Evolutionary conservation across 768 basidiomycete species (phyloP).

Genomic region (Serendipita sp.): DNA sequence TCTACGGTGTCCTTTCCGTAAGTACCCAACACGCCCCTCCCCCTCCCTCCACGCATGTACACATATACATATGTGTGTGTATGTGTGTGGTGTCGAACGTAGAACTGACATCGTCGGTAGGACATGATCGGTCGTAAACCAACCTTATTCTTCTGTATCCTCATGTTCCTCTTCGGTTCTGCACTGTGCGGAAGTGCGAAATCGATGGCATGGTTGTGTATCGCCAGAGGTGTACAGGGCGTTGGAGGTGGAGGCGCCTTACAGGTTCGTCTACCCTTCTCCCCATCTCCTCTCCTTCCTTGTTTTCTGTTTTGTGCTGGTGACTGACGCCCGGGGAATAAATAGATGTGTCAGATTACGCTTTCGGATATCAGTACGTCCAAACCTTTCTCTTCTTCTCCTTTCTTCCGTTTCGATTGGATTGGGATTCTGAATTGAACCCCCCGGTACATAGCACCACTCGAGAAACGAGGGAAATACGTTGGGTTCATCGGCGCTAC

Average conservation of each 20-base stretch:
- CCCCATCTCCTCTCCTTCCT: not conserved
- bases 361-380: conserved; percentile 51
- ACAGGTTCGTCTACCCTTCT: conserved; percentile 19
- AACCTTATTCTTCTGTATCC: conserved; percentile 8
- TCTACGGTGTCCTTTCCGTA: conserved; percentile 62
- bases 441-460: not conserved
- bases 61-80: not conserved
- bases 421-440: not conserved
- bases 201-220: conserved; percentile 59
- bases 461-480: conserved; percentile 53
- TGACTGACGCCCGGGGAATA: not conserved
- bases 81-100: conserved; percentile 2
- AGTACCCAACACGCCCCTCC: not conserved
- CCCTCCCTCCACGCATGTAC: not conserved
- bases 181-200: conserved; percentile 72
- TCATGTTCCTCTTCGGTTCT: conserved; percentile 23
- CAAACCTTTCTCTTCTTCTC: too few species aligned
- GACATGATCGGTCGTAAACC: conserved; percentile 11
- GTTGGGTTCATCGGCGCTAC: conserved; percentile 61
- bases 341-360: conserved; percentile 48
- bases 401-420: not conserved
- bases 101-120: not conserved
- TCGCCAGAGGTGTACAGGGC: conserved; percentile 64
- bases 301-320: not conserved
- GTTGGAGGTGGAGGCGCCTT: conserved; percentile 71